Percentiles rank a stretch among this genome's conserved stretches.
phyloP scores from a whole-genome alignment of 202 grass and related monocot genomes.

The Sporobolus alterniflorus region DNA sequence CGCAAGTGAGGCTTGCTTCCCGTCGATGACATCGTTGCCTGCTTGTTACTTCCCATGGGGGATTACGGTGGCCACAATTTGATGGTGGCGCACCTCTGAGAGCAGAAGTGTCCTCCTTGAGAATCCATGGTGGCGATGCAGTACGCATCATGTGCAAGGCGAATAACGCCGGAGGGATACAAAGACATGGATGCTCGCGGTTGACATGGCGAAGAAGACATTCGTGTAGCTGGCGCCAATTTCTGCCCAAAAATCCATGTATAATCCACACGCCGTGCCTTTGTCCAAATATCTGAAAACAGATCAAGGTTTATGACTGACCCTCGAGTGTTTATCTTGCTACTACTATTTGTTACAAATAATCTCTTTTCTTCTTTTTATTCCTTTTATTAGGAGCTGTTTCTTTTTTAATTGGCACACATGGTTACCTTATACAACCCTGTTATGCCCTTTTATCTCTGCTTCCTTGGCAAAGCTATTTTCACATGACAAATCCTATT shows the following conservation, averaged over 20 bases:
- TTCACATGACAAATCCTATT: too few species aligned
- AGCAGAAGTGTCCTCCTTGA: neutral
- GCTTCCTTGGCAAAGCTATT: too few species aligned
- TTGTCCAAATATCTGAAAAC: neutral
- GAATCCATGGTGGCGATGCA: neutral
- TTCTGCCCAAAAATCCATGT: neutral
- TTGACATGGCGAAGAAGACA: neutral
- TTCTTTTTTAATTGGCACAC: too few species aligned
- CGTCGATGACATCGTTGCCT: neutral
- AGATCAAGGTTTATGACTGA: neutral
- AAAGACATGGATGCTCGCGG: neutral
- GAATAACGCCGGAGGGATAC: too few species aligned
- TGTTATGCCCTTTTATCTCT: too few species aligned
- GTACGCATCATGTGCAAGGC: neutral
- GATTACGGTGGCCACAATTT: neutral
- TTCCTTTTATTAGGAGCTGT: too few species aligned
- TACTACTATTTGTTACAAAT: too few species aligned
- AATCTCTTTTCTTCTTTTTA: too few species aligned
- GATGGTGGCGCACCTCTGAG: neutral
- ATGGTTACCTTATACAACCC: too few species aligned
- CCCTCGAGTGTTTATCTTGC: too few species aligned
- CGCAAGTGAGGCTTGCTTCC: neutral
- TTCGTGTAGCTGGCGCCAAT: neutral
- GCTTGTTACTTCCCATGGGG: neutral
- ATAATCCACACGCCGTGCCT: neutral